phyloP scores from a whole-genome alignment of 306 rosid species.

The Ochetophila trinervis region DNA sequence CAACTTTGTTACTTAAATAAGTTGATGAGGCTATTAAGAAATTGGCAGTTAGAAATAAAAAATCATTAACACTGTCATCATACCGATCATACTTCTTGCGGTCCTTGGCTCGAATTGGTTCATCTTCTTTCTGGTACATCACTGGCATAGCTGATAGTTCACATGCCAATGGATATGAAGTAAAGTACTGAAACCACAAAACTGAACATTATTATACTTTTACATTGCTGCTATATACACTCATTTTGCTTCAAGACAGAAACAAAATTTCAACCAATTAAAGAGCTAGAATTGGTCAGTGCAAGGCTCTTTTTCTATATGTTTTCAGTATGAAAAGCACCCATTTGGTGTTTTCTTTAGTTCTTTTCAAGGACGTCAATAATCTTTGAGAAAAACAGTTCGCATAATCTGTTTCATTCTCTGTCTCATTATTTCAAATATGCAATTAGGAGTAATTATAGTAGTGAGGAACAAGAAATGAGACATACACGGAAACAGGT shows the following conservation, averaged over 20 bases:
- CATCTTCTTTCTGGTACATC: slow-evolving; percentile 24
- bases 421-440: too few species aligned
- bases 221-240: neutral
- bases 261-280: too few species aligned
- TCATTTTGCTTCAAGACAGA: neutral
- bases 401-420: too few species aligned
- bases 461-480: too few species aligned
- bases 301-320: too few species aligned
- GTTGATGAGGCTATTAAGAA: neutral
- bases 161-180: slow-evolving; percentile 40
- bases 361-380: too few species aligned
- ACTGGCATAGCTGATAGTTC: slow-evolving; percentile 33
- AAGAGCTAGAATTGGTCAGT: too few species aligned
- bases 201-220: neutral
- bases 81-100: slow-evolving; percentile 30
- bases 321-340: too few species aligned
- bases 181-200: slow-evolving; percentile 41
- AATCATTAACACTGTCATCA: neutral
- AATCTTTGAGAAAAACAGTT: too few species aligned
- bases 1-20: neutral
- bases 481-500: too few species aligned
- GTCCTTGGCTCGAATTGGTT: slow-evolving; percentile 15
- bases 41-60: neutral
- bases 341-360: too few species aligned
- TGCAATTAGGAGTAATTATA: too few species aligned